Evolutionary conservation across 331 rosid species (phyloP).

Genomic region (Quercus phellos): DNA sequence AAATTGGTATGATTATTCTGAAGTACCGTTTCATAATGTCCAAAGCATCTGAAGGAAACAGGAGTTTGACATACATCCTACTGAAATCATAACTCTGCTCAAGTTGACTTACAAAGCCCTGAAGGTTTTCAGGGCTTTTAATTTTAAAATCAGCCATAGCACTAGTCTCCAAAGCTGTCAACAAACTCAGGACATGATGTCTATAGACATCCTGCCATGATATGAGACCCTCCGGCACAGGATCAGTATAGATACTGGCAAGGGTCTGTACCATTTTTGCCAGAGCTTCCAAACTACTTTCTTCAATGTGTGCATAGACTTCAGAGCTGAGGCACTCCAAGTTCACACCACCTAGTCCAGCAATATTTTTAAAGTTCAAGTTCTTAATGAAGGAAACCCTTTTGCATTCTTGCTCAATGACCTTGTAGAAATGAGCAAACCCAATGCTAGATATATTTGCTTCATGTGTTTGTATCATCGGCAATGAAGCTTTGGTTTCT

Average conservation of each 20-base stretch:
- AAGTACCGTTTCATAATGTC: slow-evolving; percentile 70
- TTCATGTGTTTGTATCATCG: slow-evolving; percentile 42
- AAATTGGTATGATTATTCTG: slow-evolving; percentile 55
- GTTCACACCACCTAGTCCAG: slow-evolving; percentile 75
- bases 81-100: slow-evolving; percentile 68
- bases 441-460: slow-evolving; percentile 40
- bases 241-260: slow-evolving; percentile 36
- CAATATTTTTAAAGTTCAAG: slow-evolving; percentile 89
- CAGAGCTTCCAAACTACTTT: slow-evolving; percentile 67
- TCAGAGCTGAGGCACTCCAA: slow-evolving; percentile 62
- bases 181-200: slow-evolving; percentile 49
- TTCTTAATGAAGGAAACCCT: slow-evolving; percentile 48
- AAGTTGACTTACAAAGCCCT: slow-evolving; percentile 61
- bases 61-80: slow-evolving; percentile 48
- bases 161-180: slow-evolving; percentile 54
- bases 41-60: slow-evolving; percentile 70
- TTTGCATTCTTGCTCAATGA: slow-evolving; percentile 72
- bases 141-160: slow-evolving; percentile 40
- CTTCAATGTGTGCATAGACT: slow-evolving; percentile 58
- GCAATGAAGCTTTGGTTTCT: slow-evolving; percentile 40
- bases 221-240: slow-evolving; percentile 68
- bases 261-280: slow-evolving; percentile 77
- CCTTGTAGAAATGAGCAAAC: slow-evolving; percentile 56
- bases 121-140: slow-evolving; percentile 67
- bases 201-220: slow-evolving; percentile 83